phyloP scores from a whole-genome alignment of 352 stramenopile genomes.

The Stramenopiles sp. region DNA sequence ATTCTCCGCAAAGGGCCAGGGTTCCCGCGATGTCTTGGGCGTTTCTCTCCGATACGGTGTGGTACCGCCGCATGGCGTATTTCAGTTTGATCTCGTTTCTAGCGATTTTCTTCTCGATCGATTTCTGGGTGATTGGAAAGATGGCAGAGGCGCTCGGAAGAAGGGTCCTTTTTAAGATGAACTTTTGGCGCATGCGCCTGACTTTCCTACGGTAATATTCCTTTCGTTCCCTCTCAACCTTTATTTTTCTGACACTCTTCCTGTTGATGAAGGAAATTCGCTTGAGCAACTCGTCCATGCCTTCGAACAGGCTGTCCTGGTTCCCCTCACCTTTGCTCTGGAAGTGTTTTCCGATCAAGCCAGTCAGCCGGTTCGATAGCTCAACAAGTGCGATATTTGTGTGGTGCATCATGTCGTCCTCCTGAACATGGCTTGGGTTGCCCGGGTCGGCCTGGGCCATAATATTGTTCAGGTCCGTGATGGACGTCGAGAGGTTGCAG shows the following conservation, averaged over 20 bases:
- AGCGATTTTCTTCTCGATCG: constrained; percentile 1
- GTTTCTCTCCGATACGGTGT: background rate
- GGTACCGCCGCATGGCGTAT: background rate
- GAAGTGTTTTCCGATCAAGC: background rate
- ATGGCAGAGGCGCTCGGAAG: too few relatives aligned
- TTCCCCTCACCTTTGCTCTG: background rate
- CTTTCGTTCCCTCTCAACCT: background rate
- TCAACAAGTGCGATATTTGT: background rate
- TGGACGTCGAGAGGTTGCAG: background rate
- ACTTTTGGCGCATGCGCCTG: background rate
- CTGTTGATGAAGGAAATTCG: background rate
- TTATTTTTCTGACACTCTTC: background rate
- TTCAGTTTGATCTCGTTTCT: constrained; percentile 7
- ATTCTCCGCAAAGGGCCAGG: background rate
- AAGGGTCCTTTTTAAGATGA: background rate
- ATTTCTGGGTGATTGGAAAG: background rate
- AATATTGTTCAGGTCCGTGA: background rate
- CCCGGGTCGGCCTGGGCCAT: background rate
- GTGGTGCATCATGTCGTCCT: background rate
- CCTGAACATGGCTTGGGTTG: background rate
- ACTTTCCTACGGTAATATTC: constrained; percentile 7
- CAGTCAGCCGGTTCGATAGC: background rate
- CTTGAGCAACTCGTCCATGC: constrained; percentile 3
- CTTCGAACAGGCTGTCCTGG: background rate
- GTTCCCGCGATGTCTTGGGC: background rate